Evolutionary conservation across 2,329 filamentous ascomycete genomes (phyloP).

Genomic region (Celoporthe dispersa): DNA sequence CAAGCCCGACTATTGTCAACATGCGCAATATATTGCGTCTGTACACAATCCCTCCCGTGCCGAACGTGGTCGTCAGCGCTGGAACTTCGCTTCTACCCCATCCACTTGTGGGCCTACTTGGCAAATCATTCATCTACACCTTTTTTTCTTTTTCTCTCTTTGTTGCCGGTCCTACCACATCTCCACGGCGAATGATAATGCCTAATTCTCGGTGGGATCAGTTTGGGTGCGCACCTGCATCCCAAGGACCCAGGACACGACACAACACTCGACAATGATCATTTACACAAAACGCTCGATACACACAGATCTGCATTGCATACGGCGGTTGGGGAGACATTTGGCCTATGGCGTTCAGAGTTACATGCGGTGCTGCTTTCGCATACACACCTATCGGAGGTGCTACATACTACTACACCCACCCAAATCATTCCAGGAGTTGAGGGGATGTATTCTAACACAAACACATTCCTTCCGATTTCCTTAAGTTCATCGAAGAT

Average conservation of each 20-base stretch:
- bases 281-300: constrained; percentile 21
- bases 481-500: constrained; percentile 12
- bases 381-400: constrained; percentile 10
- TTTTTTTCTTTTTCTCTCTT: neutral
- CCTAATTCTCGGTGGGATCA: constrained; percentile 26
- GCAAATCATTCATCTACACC: neutral
- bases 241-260: constrained; percentile 12
- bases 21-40: neutral
- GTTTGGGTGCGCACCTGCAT: neutral
- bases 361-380: constrained; percentile 14
- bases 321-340: constrained; percentile 26
- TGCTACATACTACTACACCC: constrained; percentile 15
- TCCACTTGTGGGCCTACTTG: constrained; percentile 5
- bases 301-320: constrained; percentile 24
- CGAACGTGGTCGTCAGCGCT: constrained; percentile 4
- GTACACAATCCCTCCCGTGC: constrained; percentile 12
- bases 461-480: constrained; percentile 18
- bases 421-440: constrained; percentile 13
- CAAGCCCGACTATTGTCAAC: neutral
- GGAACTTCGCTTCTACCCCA: constrained; percentile 11
- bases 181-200: constrained; percentile 28
- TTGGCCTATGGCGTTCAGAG: constrained; percentile 26
- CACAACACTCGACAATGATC: constrained; percentile 19
- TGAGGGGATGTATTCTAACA: constrained; percentile 22
- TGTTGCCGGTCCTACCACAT: neutral